Conservation (phyloP, 2,329 filamentous ascomycete species). For the Aspergillus ruber region DNA sequence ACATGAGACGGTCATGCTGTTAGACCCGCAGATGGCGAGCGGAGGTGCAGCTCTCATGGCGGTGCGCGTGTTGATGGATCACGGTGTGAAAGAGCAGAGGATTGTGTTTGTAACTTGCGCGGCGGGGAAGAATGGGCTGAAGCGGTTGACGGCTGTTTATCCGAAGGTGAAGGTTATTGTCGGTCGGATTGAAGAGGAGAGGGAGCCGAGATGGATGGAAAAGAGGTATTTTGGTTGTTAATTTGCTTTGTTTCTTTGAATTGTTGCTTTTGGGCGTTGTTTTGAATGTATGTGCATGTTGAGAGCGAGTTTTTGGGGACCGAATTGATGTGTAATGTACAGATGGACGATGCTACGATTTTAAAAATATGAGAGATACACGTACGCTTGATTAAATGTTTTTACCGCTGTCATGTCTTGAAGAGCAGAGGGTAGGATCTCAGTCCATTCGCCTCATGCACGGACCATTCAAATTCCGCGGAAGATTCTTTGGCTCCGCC, state of each 20-base stretch:
- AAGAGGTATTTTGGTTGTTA: constrained; percentile 83
- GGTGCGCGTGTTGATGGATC: constrained; percentile 89
- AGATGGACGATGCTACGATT: background rate
- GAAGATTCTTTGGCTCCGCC: constrained; percentile 16
- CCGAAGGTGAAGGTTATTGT: constrained; percentile 82
- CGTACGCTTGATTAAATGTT: background rate
- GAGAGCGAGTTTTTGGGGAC: too few species aligned
- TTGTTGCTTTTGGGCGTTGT: too few species aligned
- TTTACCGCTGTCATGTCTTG: background rate
- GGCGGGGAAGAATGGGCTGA: constrained; percentile 75
- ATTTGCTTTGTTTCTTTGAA: constrained; percentile 1
- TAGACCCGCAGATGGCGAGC: constrained; percentile 92
- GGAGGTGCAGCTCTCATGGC: constrained; percentile 87
- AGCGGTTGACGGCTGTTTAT: constrained; percentile 80
- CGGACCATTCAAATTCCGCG: constrained; percentile 19
- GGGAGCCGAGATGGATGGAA: constrained; percentile 85
- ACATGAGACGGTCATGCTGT: constrained; percentile 74
- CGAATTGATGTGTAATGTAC: too few species aligned
- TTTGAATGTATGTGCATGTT: too few species aligned
- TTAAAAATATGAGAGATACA: background rate
- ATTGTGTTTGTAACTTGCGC: constrained; percentile 94
- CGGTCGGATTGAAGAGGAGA: constrained; percentile 71
- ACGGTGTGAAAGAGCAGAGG: constrained; percentile 74
- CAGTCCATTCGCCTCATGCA: constrained; percentile 9
- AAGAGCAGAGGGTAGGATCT: background rate